Base-by-base conservation (phyloP, 2,329 filamentous ascomycete genomes). In the Cladosporium oxysporum region DNA sequence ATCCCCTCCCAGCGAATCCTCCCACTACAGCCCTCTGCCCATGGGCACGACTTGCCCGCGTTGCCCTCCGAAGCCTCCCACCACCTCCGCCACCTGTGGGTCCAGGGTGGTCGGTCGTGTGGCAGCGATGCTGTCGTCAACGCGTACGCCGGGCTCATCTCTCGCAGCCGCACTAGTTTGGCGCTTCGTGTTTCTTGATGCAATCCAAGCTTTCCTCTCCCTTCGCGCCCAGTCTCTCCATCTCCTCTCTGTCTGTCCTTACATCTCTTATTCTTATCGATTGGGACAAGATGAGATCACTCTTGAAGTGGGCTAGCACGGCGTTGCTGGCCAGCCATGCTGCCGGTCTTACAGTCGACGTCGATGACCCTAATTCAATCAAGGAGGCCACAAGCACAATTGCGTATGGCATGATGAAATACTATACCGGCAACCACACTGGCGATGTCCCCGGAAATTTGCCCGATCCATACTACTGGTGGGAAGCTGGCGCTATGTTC, bases 381-480 rank as follows among this genome's bases (percentile, higher is more conserved):
- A 81, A 80, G 68, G 66, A 72, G 59, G 81, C 81, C 26, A 80
- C 82, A 7, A 72, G 71, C 16, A 75, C 75, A 14, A 74, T 77
- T 26, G 83, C 83, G 3, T 76, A 81, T 64, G 81, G 82, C 44
- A 81, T 85, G 78, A 80, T 86, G 78, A 73, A 74, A n/a, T 84
- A 82, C 70, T 87, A 87, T 71, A 78, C 76, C 41, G 85, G 85
- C 16, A 84, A 87, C 67, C 70, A 80, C 52, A 80, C 83, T 2
- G 83, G 83, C n/a, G 77, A 79, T 11, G 81, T 81, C 28, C 83
- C 83, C 10, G 85, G 85, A 55, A 78, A 84, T 63, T 79, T 93
- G 35, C 87, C 88, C 1, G 76, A 82, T 31, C 89, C 89, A 68
- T 90, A 89, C 75, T 91, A 91, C 81, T 92, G 89, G 89, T 91